Evolutionary conservation across 805 yeast genomes (phyloP).

Genomic region (Komagataella kurtzmanii): DNA sequence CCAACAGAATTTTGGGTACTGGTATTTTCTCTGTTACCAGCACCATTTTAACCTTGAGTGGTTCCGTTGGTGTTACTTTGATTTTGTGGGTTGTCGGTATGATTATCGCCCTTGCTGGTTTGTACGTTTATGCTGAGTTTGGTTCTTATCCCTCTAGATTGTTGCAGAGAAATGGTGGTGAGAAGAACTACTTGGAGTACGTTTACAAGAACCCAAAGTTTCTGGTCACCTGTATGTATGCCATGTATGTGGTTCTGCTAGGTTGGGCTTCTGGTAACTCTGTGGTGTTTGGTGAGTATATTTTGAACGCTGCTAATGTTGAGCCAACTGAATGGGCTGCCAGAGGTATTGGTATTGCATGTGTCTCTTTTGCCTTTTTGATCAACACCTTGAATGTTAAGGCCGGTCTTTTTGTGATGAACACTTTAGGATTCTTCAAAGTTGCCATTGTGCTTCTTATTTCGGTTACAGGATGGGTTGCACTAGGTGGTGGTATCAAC

Average conservation of each 20-base stretch:
- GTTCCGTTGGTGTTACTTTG: constrained; percentile 28
- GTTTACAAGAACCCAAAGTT: constrained; percentile 58
- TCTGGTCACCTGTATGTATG: constrained; percentile 51
- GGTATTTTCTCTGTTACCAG: constrained; percentile 68
- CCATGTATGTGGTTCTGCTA: constrained; percentile 57
- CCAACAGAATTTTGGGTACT: constrained; percentile 64
- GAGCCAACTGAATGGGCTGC: constrained; percentile 65
- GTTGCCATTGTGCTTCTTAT: constrained; percentile 58
- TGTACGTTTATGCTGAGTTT: constrained; percentile 25
- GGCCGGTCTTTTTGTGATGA: constrained; percentile 54
- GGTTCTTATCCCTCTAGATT: constrained; percentile 23
- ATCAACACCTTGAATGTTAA: constrained; percentile 49
- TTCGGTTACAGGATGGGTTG: constrained; percentile 72
- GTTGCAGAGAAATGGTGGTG: constrained; percentile 62
- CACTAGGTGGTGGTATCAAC: constrained; percentile 57
- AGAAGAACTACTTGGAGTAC: constrained; percentile 67
- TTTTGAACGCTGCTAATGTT: constrained; percentile 59
- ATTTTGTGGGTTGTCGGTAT: constrained; percentile 29
- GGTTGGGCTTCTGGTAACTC: constrained; percentile 87
- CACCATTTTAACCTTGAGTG: constrained; percentile 32
- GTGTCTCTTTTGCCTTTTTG: constrained; percentile 56
- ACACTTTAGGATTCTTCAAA: constrained; percentile 58
- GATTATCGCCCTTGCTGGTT: constrained; percentile 22
- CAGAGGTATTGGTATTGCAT: constrained; percentile 65
- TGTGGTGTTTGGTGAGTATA: constrained; percentile 66